These are phyloP conservation scores for Aegilops tauschii DNA, from an alignment of 176 grass and related monocot genomes.

Conservation along the genomic window DNA sequence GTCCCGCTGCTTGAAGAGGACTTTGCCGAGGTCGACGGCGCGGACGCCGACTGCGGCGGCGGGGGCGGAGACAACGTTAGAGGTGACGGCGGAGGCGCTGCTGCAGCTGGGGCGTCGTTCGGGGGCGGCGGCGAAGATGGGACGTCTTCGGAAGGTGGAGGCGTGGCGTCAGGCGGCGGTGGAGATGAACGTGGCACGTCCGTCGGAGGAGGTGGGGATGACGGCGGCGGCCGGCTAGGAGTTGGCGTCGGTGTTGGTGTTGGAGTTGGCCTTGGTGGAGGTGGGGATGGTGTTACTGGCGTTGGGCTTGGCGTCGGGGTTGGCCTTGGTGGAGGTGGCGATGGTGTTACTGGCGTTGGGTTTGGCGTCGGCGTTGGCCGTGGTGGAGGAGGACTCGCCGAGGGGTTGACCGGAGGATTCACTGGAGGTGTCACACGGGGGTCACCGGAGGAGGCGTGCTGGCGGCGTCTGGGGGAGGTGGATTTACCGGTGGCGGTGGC, in stretches of 20 bases:
- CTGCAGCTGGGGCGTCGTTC: not conserved
- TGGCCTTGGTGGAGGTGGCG: not conserved
- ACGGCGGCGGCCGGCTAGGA: not conserved
- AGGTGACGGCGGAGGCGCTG: slow-evolving; percentile 3
- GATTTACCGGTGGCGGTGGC: not conserved
- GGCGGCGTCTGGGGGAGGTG: not conserved
- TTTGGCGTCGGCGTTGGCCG: not conserved
- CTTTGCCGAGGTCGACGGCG: not conserved
- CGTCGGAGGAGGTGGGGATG: not conserved
- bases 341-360: not conserved
- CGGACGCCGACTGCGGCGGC: slow-evolving; percentile 6
- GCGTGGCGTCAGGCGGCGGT: too few species aligned
- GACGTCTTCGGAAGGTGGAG: too few species aligned
- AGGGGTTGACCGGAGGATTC: not conserved
- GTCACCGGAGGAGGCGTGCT: not conserved
- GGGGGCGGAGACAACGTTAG: not conserved
- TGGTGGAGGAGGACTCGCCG: not conserved
- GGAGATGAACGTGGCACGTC: too few species aligned
- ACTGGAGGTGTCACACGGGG: not conserved
- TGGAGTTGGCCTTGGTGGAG: not conserved
- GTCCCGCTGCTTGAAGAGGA: not conserved
- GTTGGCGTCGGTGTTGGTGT: not conserved
- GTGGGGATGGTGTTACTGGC: not conserved
- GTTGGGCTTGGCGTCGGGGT: not conserved
- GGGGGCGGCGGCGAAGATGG: not conserved